A percentile compares a stretch with the other conserved stretches of the same genome.
phyloP scores from a whole-genome alignment of 352 stramenopile species.

The Globisporangium splendens region DNA sequence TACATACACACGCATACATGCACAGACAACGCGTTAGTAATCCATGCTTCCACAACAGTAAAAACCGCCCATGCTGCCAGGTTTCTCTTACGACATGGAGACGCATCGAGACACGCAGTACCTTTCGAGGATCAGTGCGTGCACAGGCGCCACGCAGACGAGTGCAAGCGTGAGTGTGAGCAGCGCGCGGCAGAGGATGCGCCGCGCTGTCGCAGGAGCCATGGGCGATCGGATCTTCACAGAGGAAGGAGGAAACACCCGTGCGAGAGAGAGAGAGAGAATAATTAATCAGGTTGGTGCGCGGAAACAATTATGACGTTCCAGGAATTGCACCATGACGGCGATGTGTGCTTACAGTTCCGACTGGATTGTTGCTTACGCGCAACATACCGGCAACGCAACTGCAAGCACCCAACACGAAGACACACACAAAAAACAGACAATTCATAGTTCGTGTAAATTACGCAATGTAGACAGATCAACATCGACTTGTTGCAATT shows the following conservation, averaged over 20 bases:
- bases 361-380: neutral
- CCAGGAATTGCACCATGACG: neutral
- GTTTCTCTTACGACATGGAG: neutral
- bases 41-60: neutral
- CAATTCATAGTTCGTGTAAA: neutral
- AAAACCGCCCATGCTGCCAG: neutral
- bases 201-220: neutral
- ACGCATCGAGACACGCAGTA: conserved; percentile 8
- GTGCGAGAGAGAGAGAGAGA: too few species aligned
- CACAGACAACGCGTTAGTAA: conserved; percentile 2
- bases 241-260: too few species aligned
- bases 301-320: neutral
- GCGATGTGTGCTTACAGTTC: neutral
- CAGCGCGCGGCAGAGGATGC: neutral
- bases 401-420: neutral
- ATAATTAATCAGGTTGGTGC: too few species aligned
- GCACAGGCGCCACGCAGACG: conserved; percentile 9
- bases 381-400: neutral
- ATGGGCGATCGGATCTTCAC: neutral
- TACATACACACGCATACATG: conserved; percentile 15
- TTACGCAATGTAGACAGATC: neutral
- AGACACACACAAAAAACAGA: neutral
- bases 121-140: conserved; percentile 49
- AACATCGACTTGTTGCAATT: neutral
- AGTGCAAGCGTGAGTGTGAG: conserved; percentile 5